Base-by-base conservation (phyloP, 306 rosid genomes). In the Rubus idaeus region DNA sequence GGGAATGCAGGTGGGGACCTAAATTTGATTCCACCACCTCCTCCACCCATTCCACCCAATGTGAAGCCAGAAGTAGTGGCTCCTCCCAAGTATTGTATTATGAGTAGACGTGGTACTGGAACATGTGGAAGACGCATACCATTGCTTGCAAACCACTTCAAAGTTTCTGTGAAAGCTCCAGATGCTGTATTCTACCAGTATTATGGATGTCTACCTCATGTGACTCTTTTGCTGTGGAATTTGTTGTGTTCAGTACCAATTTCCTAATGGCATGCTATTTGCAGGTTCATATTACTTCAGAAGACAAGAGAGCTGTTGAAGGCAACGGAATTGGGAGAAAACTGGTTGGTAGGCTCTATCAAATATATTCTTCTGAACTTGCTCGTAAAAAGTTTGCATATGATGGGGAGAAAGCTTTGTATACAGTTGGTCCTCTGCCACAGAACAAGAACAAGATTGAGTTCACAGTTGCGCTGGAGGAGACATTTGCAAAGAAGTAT, bases 161-260 rank as follows among this genome's bases (percentile, higher is more conserved):
- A 82, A 83, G 97, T 89, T 71, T 77, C 88, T 52, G 71, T 84
- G 42, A 72, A 67, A 69, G 83, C 55, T 76, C 87, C 88, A 5
- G 91, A 94, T 82, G 90, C 96, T 47, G 74, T 83, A 9, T 94
- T 94, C 90, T 91, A 84, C 83, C 98, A 91, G 85, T 94, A 94
- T 75, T 85, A 63, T 84, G 98, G 91, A 90, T 77, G 96, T 75
- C 50, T 68, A 46, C 61, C 41, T 71, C 8, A 39, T 65, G n/a
- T 66, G n/a, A 65, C 65, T 68, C 46, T 60, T 81, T 56, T 64
- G 6, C 68, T 76, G 35, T 30, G 35, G 35, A 30, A 30, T 77
- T 60, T 8, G 0, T 71, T 73, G 61, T 39, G 7, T 73, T 46
- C 13, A 14, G 41, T 77, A 55, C 64, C 81, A 70, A 41, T 55